Evolutionary conservation across 2,329 filamentous ascomycete species (phyloP).

Genomic region (Lecanoromycetidae sp.): DNA sequence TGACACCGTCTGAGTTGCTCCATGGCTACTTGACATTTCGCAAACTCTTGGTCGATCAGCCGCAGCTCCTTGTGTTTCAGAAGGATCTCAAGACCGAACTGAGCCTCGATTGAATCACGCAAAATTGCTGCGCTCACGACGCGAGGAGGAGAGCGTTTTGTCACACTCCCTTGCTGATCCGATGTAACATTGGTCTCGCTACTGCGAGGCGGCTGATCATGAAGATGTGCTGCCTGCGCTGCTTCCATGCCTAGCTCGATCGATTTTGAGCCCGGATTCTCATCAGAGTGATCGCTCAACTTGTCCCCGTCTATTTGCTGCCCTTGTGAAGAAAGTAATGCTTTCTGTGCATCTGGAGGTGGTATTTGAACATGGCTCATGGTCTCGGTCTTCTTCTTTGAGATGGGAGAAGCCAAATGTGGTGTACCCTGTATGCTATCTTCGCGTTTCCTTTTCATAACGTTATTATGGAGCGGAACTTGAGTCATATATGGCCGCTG

Average conservation of each 20-base stretch:
- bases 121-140: conserved; percentile 27
- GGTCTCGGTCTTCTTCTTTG: conserved; percentile 6
- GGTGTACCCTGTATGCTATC: conserved; percentile 32
- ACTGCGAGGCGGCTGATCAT: conserved; percentile 11
- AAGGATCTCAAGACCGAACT: conserved; percentile 83
- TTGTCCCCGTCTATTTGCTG: not conserved
- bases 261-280: too few species aligned
- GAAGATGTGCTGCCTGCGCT: not conserved
- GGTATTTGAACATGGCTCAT: conserved; percentile 13
- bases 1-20: conserved; percentile 90
- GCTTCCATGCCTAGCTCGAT: not conserved
- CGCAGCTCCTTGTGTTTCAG: conserved; percentile 90
- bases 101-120: conserved; percentile 65
- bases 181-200: conserved; percentile 13
- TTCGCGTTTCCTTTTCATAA: conserved; percentile 49
- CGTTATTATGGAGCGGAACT: conserved; percentile 27
- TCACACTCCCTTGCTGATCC: conserved; percentile 18
- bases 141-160: not conserved
- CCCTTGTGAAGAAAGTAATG: not conserved
- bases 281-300: not conserved
- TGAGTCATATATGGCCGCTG: conserved; percentile 16
- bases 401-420: conserved; percentile 19
- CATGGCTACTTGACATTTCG: conserved; percentile 84
- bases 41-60: conserved; percentile 88
- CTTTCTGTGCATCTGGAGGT: not conserved